phyloP scores from a whole-genome alignment of 2,329 filamentous ascomycete genomes.

The Chrysoporthe deuterocubensis region DNA sequence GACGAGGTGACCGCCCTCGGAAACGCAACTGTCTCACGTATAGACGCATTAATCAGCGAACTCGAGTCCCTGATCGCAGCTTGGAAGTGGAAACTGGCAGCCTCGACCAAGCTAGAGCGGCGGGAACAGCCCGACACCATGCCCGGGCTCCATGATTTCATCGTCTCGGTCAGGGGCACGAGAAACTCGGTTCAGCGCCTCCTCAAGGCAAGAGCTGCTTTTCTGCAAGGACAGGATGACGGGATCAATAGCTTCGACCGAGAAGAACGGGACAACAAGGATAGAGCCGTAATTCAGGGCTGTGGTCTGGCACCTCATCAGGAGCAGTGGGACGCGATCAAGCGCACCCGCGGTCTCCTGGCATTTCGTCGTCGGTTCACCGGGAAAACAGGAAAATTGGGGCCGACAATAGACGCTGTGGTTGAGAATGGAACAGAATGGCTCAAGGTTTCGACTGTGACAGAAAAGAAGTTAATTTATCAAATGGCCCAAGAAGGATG shows the following conservation, averaged over 20 bases:
- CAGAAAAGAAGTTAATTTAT: conserved; percentile 27
- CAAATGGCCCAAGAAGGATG: conserved; percentile 30
- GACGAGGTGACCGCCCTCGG: conserved; percentile 18
- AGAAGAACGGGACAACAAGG: conserved; percentile 28
- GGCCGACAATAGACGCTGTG: conserved; percentile 27
- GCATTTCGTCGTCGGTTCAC: conserved; percentile 27
- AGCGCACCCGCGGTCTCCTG: conserved; percentile 26
- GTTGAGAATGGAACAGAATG: conserved; percentile 29
- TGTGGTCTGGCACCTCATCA: conserved; percentile 23
- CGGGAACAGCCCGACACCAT: conserved; percentile 25
- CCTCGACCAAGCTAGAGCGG: conserved; percentile 25
- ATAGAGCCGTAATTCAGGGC: conserved; percentile 20
- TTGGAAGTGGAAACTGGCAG: conserved; percentile 22
- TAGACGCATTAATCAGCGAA: conserved; percentile 21
- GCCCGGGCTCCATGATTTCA: conserved; percentile 28
- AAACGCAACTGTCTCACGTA: conserved; percentile 16
- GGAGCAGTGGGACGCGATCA: conserved; percentile 28
- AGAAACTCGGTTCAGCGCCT: conserved; percentile 25
- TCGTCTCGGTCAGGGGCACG: conserved; percentile 26
- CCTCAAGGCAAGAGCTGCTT: conserved; percentile 13
- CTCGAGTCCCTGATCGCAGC: conserved; percentile 23
- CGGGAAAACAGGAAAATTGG: conserved; percentile 16
- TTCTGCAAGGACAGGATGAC: not conserved
- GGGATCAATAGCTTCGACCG: not conserved
- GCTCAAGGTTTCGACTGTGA: conserved; percentile 27